These are phyloP conservation scores for Cucurbita pepo DNA, from an alignment of 306 rosid genomes.

Conservation along the genomic window DNA sequence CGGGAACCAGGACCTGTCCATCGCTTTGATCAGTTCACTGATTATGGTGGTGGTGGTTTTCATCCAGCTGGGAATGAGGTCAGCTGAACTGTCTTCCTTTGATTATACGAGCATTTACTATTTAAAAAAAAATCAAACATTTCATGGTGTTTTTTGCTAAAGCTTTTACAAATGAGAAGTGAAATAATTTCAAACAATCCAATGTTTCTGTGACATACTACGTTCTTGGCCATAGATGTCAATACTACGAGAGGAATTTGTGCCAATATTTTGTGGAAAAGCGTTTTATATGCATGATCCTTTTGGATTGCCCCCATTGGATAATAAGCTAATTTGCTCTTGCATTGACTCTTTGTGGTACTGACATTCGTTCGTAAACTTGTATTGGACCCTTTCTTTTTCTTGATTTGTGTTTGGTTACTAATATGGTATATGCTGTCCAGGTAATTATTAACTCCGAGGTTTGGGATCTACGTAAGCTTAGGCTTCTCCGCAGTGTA, in stretches of 20 bases:
- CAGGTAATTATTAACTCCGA: slow-evolving; percentile 96
- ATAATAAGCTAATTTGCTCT: neutral
- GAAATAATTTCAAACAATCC: too few species aligned
- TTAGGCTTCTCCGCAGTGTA: slow-evolving; percentile 72
- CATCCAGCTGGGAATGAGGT: slow-evolving; percentile 99
- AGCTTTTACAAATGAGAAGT: too few species aligned
- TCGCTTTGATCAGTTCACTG: slow-evolving; percentile 95
- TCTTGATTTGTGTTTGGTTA: neutral
- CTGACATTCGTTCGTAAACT: too few species aligned
- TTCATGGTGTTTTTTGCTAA: too few species aligned
- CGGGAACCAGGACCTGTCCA: slow-evolving; percentile 60
- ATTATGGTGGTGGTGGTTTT: slow-evolving; percentile 97
- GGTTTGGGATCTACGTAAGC: slow-evolving; percentile 97
- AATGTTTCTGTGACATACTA: neutral
- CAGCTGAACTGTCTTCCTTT: slow-evolving; percentile 4
- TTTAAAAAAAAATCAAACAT: too few species aligned
- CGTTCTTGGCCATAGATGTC: neutral
- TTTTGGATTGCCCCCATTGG: neutral
- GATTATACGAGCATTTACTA: too few species aligned
- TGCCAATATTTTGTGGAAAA: neutral
- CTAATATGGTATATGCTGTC: neutral
- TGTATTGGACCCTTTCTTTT: neutral
- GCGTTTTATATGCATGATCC: neutral
- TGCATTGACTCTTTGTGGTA: neutral
- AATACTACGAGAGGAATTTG: neutral